Base-by-base conservation (phyloP, 495 filamentous ascomycete genomes). In the Daldinia vernicosa region DNA sequence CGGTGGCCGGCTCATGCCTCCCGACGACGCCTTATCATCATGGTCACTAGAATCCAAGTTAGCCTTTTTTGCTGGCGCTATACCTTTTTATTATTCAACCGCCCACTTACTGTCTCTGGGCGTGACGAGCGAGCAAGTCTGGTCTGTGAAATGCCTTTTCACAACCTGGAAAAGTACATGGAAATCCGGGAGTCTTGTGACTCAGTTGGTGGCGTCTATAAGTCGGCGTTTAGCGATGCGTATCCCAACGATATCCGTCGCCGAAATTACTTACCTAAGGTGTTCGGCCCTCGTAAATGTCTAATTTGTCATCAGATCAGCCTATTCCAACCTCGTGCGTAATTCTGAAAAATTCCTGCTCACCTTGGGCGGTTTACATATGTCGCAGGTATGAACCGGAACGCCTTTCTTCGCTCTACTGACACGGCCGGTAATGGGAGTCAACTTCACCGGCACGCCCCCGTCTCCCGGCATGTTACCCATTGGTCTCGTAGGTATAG, bases 231-330 rank as follows among this genome's bases (percentile, higher is more conserved):
- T 40, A 63, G 77, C 55, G 76, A 75, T 56, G 19, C 62, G 27
- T 43, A 45, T 66, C 56, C 14, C 55, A 40, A 33, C 32, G 54
- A 19, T 58, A 14, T 67, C 30, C 22, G 37, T 35, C 15, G 11
- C 17, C 17, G 30, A 58, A 22, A 55, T 43, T 12, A 37, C 81
- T 79, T 81, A 91, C 91, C 91, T 89, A 58, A 92, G 80, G 80
- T 97, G 94, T 76, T 97, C 94, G 30, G 92, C 93, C 75, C 94
- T 86, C 19, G 93, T 95, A 75, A 93, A 93, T 56, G 91, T 89
- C 90, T 91, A 63, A 11, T 40, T 33, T 37, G 33, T 27, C 28
- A 53, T 27, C 45, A 30, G 66, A 62, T 77, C 39, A 77, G 76
- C 47, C 60, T 57, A 6, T 33, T 33, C 28, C 22, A 60, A 50